Conservation (phyloP, 2,329 filamentous ascomycete genomes). For the Sclerotinia spermophila region DNA sequence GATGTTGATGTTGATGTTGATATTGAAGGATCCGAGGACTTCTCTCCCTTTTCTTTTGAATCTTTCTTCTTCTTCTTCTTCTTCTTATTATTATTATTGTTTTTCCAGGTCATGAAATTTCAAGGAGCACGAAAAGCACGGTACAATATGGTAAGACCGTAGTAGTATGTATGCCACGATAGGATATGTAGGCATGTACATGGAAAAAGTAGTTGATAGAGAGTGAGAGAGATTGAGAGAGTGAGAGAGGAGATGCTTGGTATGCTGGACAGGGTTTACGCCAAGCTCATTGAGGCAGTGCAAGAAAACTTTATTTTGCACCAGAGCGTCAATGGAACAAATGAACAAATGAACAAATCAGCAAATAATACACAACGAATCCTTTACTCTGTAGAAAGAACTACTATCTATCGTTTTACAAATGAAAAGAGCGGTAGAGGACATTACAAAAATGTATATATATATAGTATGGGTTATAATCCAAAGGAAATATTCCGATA, state of each 20-base stretch:
- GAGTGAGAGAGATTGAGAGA: background rate
- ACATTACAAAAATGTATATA: too few species aligned
- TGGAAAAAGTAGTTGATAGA: background rate
- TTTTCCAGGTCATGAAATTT: background rate
- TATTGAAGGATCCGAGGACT: background rate
- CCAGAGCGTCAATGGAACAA: slow-evolving; percentile 5
- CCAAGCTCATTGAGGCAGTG: slow-evolving; percentile 19
- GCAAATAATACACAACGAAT: background rate
- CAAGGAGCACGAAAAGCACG: background rate
- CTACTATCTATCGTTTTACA: background rate
- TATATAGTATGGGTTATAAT: too few species aligned
- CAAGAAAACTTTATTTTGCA: slow-evolving; percentile 12
- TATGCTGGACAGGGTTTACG: background rate
- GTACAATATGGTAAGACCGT: background rate
- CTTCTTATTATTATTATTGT: too few species aligned
- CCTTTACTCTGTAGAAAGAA: background rate
- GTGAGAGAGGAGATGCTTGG: background rate
- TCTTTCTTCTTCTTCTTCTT: background rate
- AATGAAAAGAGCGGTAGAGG: slow-evolving; percentile 1
- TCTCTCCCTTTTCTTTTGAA: background rate
- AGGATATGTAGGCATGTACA: background rate
- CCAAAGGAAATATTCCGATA: too few species aligned
- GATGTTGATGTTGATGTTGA: background rate
- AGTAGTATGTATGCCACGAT: background rate
- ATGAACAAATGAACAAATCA: background rate